Evolutionary conservation across 208 protist species (phyloP), one percentile per base, ranked within the genome.

Genomic region (Trypanosomatidae sp.): DNA sequence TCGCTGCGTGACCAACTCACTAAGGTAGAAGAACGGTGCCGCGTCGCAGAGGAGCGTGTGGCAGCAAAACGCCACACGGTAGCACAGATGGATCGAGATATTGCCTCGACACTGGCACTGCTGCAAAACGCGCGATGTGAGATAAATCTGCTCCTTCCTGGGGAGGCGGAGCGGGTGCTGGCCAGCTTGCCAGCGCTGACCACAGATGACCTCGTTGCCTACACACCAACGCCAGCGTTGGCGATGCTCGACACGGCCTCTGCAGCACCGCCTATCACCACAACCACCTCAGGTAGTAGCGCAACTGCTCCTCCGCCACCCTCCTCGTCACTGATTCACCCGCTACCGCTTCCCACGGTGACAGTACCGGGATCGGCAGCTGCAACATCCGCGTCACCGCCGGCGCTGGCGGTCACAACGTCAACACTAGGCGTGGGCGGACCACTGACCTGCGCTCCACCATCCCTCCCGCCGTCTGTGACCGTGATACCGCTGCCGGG

Each of bases 51-150:
- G 59, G 71, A 67, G 12, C 76, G 84, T 7, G 53, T 80, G 43
- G 39, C 80, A 56, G 47, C 70, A 50, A 81, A 78, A 44, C 84
- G 82, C 49, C 70, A 83, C 13, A 62, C 59, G 8, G 39, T 90
- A 1, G 67, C 73, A 6, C 70, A 81, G 71, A 30, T 90, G 28
- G 86, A 95, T 49, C 79, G 80, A 10, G 90, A 95, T 69, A 80
- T 91, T 49, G 75, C 69, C 9, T 71, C 77, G 15, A 75, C 82
- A n/a, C 41, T 87, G 49, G 77, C 75, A 25, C 66, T 93, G 52
- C 58, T 95, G 49, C 76, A 87, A 56, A 71, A 53, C 46, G 69
- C 86, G n/a, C 83, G 84, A 49, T 71, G 69, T 25, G 86, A 95
- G 62, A 55, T 95, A 33, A 85, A 91, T 33, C 52, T 59, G 33